Base-by-base conservation (phyloP, 257 asterid species). In the Nicotiana noctiflora region DNA sequence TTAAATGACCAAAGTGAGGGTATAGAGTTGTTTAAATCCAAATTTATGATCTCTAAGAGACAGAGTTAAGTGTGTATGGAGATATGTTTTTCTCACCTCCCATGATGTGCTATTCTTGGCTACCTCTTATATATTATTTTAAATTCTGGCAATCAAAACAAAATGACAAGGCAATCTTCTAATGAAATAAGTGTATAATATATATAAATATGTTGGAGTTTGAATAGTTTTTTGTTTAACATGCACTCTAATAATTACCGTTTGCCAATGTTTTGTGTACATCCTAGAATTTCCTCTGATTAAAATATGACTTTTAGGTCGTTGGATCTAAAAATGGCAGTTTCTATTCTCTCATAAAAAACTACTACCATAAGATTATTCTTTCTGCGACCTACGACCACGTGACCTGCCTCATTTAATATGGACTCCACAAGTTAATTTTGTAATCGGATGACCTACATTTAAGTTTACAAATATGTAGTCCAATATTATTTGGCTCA, bases 161-260 rank as follows among this genome's bases (percentile, higher is more conserved):
- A 90, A 46, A 82, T 81, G 97, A 90, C 98, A 93, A 90, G 88
- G 72, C 89, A 90, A 83, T 82, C 88, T 84, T 93, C 92, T 83
- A 77, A 53, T 75, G 37, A 49, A 27, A 85, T 79, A 85, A 61
- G 57, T 91, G 82, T 81, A 76, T 63, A 11, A 27, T 31, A 8
- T 46, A 52, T 14, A 31, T 37, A 46, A 72, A 32, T 66, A 21
- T 44, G 64, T 75, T 23, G 56, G 76, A 84, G 82, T 85, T 88
- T 91, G 93, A 88, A 88, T 83, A 76, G 82, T 89, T 67, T 82
- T 86, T 88, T 85, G 91, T 84, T 85, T 32, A 57, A 40, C 53
- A 55, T 80, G 74, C 80, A 66, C 49, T 60, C n/a, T 4, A 57
- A 46, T 2, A 68, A 46, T 51, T 10, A 56, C 15, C 11, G 17